Conservation (phyloP, 1,139 yeast species). For the Blastobotrys petasosporus region DNA sequence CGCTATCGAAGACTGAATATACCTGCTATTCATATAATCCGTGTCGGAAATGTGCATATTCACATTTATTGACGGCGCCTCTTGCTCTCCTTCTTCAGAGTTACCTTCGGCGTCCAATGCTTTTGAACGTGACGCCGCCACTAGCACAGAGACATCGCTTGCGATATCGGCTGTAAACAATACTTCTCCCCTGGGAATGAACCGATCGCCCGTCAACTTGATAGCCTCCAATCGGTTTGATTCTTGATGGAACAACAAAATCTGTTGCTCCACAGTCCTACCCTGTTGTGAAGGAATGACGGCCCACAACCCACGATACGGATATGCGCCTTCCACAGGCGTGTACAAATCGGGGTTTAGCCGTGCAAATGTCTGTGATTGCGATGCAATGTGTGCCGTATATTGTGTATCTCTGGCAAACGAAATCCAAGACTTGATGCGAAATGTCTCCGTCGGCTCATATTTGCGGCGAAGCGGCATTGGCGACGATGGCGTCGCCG, state of each 20-base stretch:
- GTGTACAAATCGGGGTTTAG: constrained; percentile 11
- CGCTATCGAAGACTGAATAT: too few species aligned
- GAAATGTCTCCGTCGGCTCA: constrained; percentile 13
- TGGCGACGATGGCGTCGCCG: too few species aligned
- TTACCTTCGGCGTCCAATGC: too few species aligned
- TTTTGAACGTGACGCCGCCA: background rate
- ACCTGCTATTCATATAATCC: background rate
- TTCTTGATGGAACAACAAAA: constrained; percentile 24
- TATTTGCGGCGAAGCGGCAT: too few species aligned
- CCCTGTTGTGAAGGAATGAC: constrained; percentile 2
- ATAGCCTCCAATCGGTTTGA: constrained; percentile 26
- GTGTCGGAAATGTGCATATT: background rate
- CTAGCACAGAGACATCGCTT: background rate
- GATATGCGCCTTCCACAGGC: constrained; percentile 18
- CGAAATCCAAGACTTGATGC: constrained; percentile 20
- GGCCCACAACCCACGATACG: constrained; percentile 16
- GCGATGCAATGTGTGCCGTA: constrained; percentile 18
- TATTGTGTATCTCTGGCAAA: constrained; percentile 10
- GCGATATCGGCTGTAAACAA: constrained; percentile 26
- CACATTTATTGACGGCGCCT: background rate
- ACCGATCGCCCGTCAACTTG: constrained; percentile 29
- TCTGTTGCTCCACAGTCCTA: constrained; percentile 19
- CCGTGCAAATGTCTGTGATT: constrained; percentile 16
- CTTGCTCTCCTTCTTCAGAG: background rate
- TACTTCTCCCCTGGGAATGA: constrained; percentile 30